Evolutionary conservation across 768 basidiomycete genomes (phyloP).

Genomic region (Cubamyces sp.): DNA sequence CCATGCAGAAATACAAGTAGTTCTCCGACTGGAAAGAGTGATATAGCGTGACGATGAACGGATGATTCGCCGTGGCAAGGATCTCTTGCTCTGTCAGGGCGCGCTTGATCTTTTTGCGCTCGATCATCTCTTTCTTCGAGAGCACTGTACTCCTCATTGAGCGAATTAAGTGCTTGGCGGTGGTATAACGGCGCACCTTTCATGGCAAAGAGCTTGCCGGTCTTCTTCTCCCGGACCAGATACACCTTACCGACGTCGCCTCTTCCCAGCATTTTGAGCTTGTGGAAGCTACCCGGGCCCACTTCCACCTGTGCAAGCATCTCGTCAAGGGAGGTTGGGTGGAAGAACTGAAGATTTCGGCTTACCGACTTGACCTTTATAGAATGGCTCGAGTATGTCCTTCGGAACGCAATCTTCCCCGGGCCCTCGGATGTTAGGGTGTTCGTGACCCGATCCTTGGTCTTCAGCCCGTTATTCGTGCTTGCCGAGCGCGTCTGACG

Average conservation of each 20-base stretch:
- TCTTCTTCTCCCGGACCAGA: slow-evolving; percentile 98
- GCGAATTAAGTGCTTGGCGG: slow-evolving; percentile 39
- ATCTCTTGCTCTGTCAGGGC: slow-evolving; percentile 99
- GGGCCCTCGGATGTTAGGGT: slow-evolving; percentile 49
- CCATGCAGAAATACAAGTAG: slow-evolving; percentile 98
- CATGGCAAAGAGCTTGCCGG: slow-evolving; percentile 95
- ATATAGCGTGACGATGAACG: slow-evolving; percentile 98
- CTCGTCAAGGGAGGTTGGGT: slow-evolving; percentile 10
- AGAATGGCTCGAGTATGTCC: slow-evolving; percentile 97
- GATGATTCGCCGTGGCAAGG: slow-evolving; percentile 96
- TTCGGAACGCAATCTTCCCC: slow-evolving; percentile 75
- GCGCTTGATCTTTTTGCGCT: slow-evolving; percentile 99
- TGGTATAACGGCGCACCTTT: slow-evolving; percentile 70
- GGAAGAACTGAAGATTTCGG: slow-evolving; percentile 24
- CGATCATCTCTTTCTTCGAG: slow-evolving; percentile 99
- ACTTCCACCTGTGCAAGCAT: slow-evolving; percentile 76
- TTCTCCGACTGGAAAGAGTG: slow-evolving; percentile 99
- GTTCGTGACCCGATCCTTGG: slow-evolving; percentile 51
- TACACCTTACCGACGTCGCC: slow-evolving; percentile 99
- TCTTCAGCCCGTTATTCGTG: slow-evolving; percentile 39
- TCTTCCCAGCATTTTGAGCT: slow-evolving; percentile 97
- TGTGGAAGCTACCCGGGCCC: slow-evolving; percentile 90
- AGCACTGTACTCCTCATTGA: slow-evolving; percentile 61
- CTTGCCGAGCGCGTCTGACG: slow-evolving; percentile 41
- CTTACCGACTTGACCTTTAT: slow-evolving; percentile 90